These are phyloP conservation scores for Suhomyces prunicola DNA, from an alignment of 805 yeast species.

Conservation along the genomic window DNA sequence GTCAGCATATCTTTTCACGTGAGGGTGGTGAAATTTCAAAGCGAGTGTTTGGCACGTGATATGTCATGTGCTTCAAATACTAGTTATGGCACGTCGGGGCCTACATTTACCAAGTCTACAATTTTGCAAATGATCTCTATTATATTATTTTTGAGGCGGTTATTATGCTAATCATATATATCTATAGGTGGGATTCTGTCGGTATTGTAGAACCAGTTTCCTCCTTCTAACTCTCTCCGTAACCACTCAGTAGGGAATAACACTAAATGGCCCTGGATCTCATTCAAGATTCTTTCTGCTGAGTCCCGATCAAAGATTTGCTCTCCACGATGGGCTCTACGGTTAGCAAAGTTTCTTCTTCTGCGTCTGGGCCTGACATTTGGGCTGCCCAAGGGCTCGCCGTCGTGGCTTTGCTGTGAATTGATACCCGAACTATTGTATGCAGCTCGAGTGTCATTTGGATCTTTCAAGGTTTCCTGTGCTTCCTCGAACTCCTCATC, in stretches of 20 bases:
- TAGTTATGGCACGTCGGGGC: too few relatives aligned
- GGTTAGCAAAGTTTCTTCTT: slow-evolving; percentile 34
- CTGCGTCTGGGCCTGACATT: slow-evolving; percentile 11
- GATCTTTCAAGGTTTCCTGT: not conserved
- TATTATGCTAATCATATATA: slow-evolving; percentile 41
- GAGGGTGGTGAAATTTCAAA: not conserved
- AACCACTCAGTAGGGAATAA: slow-evolving; percentile 94
- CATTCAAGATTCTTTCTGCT: slow-evolving; percentile 67
- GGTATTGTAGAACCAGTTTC: slow-evolving; percentile 92
- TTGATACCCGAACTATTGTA: not conserved
- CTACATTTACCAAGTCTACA: too few relatives aligned
- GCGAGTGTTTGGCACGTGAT: not conserved
- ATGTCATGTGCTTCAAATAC: not conserved
- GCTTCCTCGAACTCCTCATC: not conserved
- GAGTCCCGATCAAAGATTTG: slow-evolving; percentile 67
- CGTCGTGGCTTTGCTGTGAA: not conserved
- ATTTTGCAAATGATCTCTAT: too few relatives aligned
- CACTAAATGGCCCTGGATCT: slow-evolving; percentile 84
- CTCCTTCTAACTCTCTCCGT: slow-evolving; percentile 77
- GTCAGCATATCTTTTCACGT: not conserved
- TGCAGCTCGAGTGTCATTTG: not conserved
- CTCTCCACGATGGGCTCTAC: slow-evolving; percentile 38
- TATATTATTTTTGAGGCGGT: not conserved
- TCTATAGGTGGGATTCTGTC: slow-evolving; percentile 95
- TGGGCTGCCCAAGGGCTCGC: not conserved